These are phyloP conservation scores for Diatrype stigma DNA, from an alignment of 2,329 filamentous ascomycete species.

Conservation along the genomic window DNA sequence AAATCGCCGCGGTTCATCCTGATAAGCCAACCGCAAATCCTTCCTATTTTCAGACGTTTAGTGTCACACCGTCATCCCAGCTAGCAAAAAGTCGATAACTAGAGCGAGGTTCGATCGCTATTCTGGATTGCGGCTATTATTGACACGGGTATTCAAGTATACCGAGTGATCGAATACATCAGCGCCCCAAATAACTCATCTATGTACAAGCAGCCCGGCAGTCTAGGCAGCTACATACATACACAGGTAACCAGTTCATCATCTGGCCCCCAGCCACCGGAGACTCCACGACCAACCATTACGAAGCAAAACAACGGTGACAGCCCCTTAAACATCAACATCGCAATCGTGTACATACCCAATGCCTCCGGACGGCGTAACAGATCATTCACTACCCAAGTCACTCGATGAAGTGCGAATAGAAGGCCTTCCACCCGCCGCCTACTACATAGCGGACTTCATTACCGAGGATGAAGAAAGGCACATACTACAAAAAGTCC, in stretches of 20 bases:
- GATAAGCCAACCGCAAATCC: not conserved
- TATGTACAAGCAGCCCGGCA: not conserved
- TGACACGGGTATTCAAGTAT: no score
- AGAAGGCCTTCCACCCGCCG: slow-evolving; percentile 52
- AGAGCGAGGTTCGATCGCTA: not conserved
- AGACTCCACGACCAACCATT: not conserved
- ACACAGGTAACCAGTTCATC: not conserved
- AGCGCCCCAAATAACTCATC: no score
- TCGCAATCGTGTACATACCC: not conserved
- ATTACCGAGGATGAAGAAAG: slow-evolving; percentile 72
- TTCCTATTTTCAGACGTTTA: not conserved
- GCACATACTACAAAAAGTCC: slow-evolving; percentile 65
- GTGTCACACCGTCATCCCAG: not conserved
- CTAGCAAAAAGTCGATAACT: not conserved
- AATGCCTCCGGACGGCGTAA: not conserved
- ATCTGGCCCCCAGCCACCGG: not conserved
- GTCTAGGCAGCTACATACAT: no score
- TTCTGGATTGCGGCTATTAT: not conserved
- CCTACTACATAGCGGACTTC: slow-evolving; percentile 86
- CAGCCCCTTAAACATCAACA: not conserved
- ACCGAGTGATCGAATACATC: no score
- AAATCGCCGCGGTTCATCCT: not conserved
- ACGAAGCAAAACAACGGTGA: not conserved
- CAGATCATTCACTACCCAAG: slow-evolving; percentile 34
- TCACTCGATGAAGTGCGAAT: slow-evolving; percentile 52